Conservation (phyloP, 257 asterid species). For the Echium plantagineum region DNA sequence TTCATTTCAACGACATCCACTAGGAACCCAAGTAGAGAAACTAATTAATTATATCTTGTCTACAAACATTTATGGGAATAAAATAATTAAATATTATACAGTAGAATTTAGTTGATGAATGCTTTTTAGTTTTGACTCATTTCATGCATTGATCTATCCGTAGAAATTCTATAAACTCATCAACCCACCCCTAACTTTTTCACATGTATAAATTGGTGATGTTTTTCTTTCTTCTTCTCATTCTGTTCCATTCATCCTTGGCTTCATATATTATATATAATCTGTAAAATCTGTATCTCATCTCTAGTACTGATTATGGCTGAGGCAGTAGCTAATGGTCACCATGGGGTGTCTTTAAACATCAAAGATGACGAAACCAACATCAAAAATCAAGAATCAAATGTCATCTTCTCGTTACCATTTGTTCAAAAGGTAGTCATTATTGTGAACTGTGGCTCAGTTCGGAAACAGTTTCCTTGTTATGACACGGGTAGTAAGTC, state of each 20-base stretch:
- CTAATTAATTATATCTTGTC: neutral
- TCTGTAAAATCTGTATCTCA: neutral
- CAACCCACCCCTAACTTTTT: neutral
- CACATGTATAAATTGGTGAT: neutral
- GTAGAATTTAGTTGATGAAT: neutral
- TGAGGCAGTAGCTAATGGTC: constrained; percentile 37
- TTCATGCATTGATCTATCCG: neutral
- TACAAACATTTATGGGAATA: too few species aligned
- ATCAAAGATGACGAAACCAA: constrained; percentile 37
- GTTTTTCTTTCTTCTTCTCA: neutral
- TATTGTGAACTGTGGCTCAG: neutral
- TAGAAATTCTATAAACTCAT: neutral
- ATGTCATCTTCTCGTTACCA: constrained; percentile 37
- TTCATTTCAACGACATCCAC: neutral
- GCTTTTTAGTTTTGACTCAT: neutral
- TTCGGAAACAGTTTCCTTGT: too few species aligned
- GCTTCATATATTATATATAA: too few species aligned
- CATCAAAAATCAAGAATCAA: constrained; percentile 5
- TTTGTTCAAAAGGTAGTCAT: constrained; percentile 72
- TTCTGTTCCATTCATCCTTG: neutral
- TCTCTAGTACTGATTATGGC: constrained; percentile 27
- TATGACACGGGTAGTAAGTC: too few species aligned
- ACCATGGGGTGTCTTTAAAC: constrained; percentile 28
- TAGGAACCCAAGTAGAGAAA: neutral
- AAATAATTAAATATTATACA: too few species aligned